Evolutionary conservation across 164 flowering plant genomes (phyloP).

Genomic region (Malania oleifera): DNA sequence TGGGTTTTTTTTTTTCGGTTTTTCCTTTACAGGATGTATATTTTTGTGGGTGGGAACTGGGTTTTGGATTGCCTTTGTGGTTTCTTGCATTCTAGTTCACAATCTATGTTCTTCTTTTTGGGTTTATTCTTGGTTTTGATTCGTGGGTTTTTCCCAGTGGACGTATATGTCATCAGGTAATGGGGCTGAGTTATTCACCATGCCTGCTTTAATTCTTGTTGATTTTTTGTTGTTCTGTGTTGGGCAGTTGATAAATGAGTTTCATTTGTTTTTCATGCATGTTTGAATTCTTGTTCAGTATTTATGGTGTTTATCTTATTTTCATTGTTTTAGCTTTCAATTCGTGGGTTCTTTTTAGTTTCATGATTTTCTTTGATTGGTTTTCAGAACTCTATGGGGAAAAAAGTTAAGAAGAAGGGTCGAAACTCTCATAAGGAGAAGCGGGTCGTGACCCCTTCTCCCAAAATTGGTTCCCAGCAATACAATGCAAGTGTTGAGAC

Average conservation of each 20-base stretch:
- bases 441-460: slow-evolving; percentile 21
- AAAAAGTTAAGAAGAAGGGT: slow-evolving; percentile 63
- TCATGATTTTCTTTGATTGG: slow-evolving; percentile 17
- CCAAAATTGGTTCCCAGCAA: slow-evolving; percentile 15
- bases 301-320: neutral
- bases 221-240: neutral
- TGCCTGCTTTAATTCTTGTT: neutral
- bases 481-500: slow-evolving; percentile 20
- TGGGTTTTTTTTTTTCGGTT: no score
- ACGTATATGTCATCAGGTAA: neutral
- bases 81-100: no score
- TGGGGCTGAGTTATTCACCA: no score
- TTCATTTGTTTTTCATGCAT: neutral
- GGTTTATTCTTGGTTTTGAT: neutral
- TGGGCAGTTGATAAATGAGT: neutral
- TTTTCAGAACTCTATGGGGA: slow-evolving; percentile 61
- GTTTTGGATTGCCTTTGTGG: no score
- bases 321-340: neutral
- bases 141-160: neutral
- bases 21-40: no score
- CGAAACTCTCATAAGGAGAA: slow-evolving; percentile 49
- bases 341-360: slow-evolving; percentile 1
- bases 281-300: neutral
- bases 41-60: no score
- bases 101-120: no score